Evolutionary conservation across 306 rosid species (phyloP).

Genomic region (Prunus armeniaca): DNA sequence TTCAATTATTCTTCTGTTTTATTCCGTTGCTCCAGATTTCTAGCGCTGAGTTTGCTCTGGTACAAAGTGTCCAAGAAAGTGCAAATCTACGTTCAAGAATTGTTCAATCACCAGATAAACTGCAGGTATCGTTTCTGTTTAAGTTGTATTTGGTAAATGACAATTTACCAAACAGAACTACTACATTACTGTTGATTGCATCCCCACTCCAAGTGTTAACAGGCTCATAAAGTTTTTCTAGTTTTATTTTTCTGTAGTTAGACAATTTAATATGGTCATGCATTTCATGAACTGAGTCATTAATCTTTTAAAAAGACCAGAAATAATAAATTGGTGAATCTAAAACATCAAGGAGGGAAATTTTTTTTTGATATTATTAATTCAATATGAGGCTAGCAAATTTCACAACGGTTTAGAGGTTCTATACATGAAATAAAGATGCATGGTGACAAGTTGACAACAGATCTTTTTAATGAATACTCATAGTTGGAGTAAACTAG

Average conservation of each 20-base stretch:
- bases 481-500: too few species aligned
- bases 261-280: neutral
- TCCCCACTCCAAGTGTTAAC: neutral
- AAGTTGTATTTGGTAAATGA: neutral
- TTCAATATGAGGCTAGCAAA: too few species aligned
- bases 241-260: neutral
- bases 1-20: neutral
- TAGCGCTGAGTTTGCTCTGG: constrained; percentile 60
- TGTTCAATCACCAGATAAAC: constrained; percentile 86
- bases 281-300: too few species aligned
- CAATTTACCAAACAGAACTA: neutral
- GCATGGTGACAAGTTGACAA: too few species aligned
- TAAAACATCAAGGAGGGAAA: too few species aligned
- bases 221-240: neutral
- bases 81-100: constrained; percentile 72
- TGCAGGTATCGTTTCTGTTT: constrained; percentile 53
- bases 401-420: too few species aligned
- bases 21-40: constrained; percentile 54
- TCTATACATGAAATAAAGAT: too few species aligned
- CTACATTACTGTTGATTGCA: neutral
- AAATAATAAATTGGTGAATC: too few species aligned
- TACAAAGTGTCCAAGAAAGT: constrained; percentile 75
- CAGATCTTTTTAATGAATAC: too few species aligned
- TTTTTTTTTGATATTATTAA: too few species aligned
- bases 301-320: too few species aligned